These are phyloP conservation scores for Leccinum huronense DNA, from an alignment of 1,284 basidiomycete genomes.

Conservation along the genomic window DNA sequence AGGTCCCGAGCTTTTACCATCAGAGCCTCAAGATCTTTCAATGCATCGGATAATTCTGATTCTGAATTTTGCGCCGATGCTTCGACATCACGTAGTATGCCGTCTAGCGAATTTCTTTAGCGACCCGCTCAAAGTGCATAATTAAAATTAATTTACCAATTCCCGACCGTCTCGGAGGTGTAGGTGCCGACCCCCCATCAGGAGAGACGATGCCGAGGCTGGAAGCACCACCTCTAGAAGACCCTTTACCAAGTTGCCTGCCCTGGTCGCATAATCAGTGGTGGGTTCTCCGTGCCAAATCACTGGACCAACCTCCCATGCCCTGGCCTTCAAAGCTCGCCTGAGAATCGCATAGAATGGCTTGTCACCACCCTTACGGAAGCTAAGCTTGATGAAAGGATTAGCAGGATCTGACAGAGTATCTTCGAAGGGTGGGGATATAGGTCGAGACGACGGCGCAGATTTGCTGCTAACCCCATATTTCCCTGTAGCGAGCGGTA, in stretches of 20 bases:
- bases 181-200: slow-evolving; percentile 18
- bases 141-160: slow-evolving; percentile 26
- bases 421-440: slow-evolving; percentile 47
- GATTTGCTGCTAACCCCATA: slow-evolving; percentile 45
- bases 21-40: slow-evolving; percentile 88
- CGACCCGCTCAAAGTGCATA: not conserved
- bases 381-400: slow-evolving; percentile 73
- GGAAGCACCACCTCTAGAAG: slow-evolving; percentile 23
- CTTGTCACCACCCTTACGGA: slow-evolving; percentile 89
- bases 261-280: slow-evolving; percentile 21
- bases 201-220: slow-evolving; percentile 23
- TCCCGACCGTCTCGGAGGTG: slow-evolving; percentile 24
- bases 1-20: slow-evolving; percentile 93
- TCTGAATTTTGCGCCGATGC: slow-evolving; percentile 63
- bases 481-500: slow-evolving; percentile 41
- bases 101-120: slow-evolving; percentile 50
- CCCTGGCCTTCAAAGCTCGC: slow-evolving; percentile 70
- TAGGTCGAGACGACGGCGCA: slow-evolving; percentile 58
- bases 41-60: slow-evolving; percentile 72
- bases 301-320: slow-evolving; percentile 68
- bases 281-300: not conserved
- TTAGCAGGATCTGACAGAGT: slow-evolving; percentile 32
- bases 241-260: slow-evolving; percentile 30
- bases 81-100: slow-evolving; percentile 74
- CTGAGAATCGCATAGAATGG: slow-evolving; percentile 81